Conservation (phyloP, 495 filamentous ascomycete genomes). For the Hypoxylon subgilvum region DNA sequence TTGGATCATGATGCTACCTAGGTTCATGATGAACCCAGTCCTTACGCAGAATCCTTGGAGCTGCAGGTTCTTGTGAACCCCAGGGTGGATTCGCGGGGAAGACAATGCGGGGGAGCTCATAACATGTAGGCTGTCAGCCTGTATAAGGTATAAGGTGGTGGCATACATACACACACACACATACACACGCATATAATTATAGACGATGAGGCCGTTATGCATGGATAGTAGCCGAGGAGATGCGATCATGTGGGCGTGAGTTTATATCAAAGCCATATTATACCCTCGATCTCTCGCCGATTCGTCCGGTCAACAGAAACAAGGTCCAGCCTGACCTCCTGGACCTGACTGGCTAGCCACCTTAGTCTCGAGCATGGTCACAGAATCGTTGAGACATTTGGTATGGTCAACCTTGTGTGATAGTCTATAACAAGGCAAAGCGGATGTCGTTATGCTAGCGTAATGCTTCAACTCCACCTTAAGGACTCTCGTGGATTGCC, state of each 20-base stretch:
- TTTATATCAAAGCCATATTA: conserved; percentile 19
- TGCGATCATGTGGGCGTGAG: conserved; percentile 34
- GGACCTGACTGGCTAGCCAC: conserved; percentile 1
- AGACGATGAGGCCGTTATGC: conserved; percentile 30
- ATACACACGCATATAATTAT: not conserved
- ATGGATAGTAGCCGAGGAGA: conserved; percentile 26
- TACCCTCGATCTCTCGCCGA: conserved; percentile 17
- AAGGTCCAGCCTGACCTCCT: conserved; percentile 20
- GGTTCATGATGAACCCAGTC: conserved; percentile 19
- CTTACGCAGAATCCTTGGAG: not conserved
- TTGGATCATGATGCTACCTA: conserved; percentile 11
- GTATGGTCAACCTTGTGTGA: conserved; percentile 29
- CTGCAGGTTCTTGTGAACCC: conserved; percentile 16
- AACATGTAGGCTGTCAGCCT: conserved; percentile 21
- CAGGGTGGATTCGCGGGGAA: conserved; percentile 27
- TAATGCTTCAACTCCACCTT: conserved; percentile 24
- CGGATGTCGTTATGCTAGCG: conserved; percentile 26
- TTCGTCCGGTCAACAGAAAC: conserved; percentile 9
- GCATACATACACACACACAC: not conserved
- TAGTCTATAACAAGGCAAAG: conserved; percentile 17
- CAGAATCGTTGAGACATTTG: conserved; percentile 20
- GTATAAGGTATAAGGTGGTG: conserved; percentile 5
- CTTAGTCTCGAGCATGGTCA: conserved; percentile 28
- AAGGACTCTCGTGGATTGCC: conserved; percentile 27
- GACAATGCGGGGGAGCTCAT: conserved; percentile 26